Evolutionary conservation across 768 basidiomycete species (phyloP).

Genomic region (Lentinula lateritia): DNA sequence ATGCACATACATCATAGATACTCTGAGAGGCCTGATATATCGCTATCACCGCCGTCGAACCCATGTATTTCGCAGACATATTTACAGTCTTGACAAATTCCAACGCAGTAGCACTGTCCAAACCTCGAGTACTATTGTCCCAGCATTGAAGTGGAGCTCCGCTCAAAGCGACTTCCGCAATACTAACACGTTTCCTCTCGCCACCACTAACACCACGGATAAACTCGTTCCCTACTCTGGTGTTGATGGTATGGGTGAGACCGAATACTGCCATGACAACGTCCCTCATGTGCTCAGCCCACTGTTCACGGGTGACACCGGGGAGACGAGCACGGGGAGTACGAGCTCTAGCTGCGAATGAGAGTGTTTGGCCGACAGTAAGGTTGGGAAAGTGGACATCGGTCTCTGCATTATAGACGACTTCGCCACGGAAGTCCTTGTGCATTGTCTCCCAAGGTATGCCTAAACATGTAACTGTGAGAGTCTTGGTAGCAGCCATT

Average conservation of each 20-base stretch:
- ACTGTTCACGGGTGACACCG: slow-evolving; percentile 25
- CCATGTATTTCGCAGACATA: slow-evolving; percentile 32
- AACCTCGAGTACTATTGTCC: slow-evolving; percentile 35
- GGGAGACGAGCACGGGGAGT: slow-evolving; percentile 29
- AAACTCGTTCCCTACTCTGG: slow-evolving; percentile 57
- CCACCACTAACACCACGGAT: slow-evolving; percentile 53
- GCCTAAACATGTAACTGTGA: slow-evolving; percentile 18
- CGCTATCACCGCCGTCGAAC: slow-evolving; percentile 35
- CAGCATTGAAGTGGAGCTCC: slow-evolving; percentile 41
- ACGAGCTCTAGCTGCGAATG: slow-evolving; percentile 49
- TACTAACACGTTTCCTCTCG: slow-evolving; percentile 57
- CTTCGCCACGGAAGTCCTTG: slow-evolving; percentile 41
- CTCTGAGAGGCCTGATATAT: slow-evolving; percentile 38
- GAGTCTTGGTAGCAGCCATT: background rate
- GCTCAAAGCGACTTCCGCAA: slow-evolving; percentile 43
- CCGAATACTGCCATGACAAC: slow-evolving; percentile 55
- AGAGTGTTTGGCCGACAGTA: slow-evolving; percentile 40
- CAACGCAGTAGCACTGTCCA: slow-evolving; percentile 28
- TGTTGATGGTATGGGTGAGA: slow-evolving; percentile 52
- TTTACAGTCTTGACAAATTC: slow-evolving; percentile 41
- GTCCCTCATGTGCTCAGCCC: slow-evolving; percentile 30
- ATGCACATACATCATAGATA: slow-evolving; percentile 28
- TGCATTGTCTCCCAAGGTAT: slow-evolving; percentile 37
- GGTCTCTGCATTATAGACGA: slow-evolving; percentile 35
- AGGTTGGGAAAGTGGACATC: slow-evolving; percentile 49